Evolutionary conservation across 106 monocot genomes (phyloP), one percentile per base, ranked within the genome.

Genomic region (Apostasia ramifera): DNA sequence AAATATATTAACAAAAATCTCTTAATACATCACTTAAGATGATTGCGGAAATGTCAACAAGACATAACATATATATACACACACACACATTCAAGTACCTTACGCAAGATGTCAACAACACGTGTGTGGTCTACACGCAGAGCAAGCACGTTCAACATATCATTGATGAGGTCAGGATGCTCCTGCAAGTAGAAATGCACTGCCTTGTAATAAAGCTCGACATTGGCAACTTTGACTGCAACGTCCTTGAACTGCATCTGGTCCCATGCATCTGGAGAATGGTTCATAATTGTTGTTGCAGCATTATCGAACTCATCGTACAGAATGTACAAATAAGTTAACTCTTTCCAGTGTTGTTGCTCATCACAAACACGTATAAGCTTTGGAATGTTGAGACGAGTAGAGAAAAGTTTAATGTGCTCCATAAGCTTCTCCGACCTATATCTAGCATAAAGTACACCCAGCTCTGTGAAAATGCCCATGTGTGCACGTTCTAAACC

Each of bases 201-300:
- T 39, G 95, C 88, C 78, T 95, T 95, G 80, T 95, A 95, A 63
- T 95, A 95, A 55, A 95, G 88, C 76, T 95, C 95, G 11, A 95
- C 95, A 79, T 92, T 95, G 63, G 95, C 95, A 70, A 92, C 91
- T 76, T 95, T 95, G 43, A 86, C 88, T 45, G 76, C 68, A 71
- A 95, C 91, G 80, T 95, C 95, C 61, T 95, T 95, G 67, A 95
- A 95, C 63, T 95, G 91, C 95, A 95, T 95, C 67, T 95, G 95
- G 68, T 95, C 95, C 95, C 95, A 95, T 52, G 95, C 91, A 80
- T 88, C 91, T 42, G 95, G 95, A 11, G 95, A 95, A 78, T 95
- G 95, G 70, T 95, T 95, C 95, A 95, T 95, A 13, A 95, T 91
- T 70, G 95, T 95, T 14, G 88, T 88, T 3, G 95, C 95, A 53